Evolutionary conservation across 2,329 filamentous ascomycete genomes (phyloP), one percentile per base, ranked within the genome.

Genomic region (Aspergillus bombycis): DNA sequence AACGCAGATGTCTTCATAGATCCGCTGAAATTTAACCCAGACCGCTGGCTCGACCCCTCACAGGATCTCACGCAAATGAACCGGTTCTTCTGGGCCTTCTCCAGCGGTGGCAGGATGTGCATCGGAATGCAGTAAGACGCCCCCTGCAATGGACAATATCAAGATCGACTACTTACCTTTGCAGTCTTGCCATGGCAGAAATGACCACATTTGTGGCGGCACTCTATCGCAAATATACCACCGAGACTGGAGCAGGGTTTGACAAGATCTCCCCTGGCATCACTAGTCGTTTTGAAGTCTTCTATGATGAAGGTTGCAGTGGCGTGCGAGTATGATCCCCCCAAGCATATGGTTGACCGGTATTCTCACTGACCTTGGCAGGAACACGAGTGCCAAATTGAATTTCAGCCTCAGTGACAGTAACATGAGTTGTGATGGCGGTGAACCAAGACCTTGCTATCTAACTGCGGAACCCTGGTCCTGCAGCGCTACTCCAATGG

Each of bases 161-260:
- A 28, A 8, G 4, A 4, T 4, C 16, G 9, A 41, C 3, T 19
- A 26, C 26, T 58, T 23, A 59, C 16, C 16, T 30, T n/a, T 54
- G 6, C 7, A 81, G 79, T 69, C 71, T 84, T 10, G 83, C 83
- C 2, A 82, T 83, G 77, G 80, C 81, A 14, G 82, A 84, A 67
- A 84, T 85, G 81, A 81, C 79, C 1, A 81, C 80, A 1, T 68
- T 85, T 9, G 69, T 81, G 1, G 77, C 81, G 4, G 78, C 80
- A 1, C 65, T 85, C 5, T 84, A 85, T 68, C 70, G 79, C 57
- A 73, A 69, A 32, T 85, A 83, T 66, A 72, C 55, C 3, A 83
- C 81, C 1, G 66, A 45, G 63, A 65, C 23, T 58, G 66, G 32
- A 70, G 73, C 8, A 72, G 63, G 66, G 3, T 69, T 70, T 36